phyloP scores from a whole-genome alignment of 148 eudicot species.

The Polygonum maritimum region DNA sequence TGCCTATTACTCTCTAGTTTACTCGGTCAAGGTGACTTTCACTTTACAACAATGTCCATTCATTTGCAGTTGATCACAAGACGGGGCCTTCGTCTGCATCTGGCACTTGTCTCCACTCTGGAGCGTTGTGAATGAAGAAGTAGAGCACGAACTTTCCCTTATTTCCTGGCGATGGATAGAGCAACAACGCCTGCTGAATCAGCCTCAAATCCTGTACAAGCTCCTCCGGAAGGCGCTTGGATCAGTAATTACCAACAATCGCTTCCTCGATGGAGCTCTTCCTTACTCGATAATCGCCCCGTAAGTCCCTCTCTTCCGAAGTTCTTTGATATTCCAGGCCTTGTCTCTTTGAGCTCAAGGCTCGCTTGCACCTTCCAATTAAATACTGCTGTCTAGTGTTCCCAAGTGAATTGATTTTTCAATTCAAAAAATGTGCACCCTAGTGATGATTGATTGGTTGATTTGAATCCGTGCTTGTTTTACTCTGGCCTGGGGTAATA shows the following conservation, averaged over 20 bases:
- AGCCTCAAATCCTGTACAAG: constrained; percentile 16
- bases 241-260: constrained; percentile 32
- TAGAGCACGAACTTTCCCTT: neutral
- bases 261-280: constrained; percentile 65
- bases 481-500: neutral
- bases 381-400: neutral
- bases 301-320: constrained; percentile 17
- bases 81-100: neutral
- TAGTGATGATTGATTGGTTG: neutral
- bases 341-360: neutral
- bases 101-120: constrained; percentile 1
- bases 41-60: neutral
- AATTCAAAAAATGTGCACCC: neutral
- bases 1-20: no score
- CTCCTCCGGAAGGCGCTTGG: constrained; percentile 63
- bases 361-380: neutral
- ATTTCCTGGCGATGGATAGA: constrained; percentile 26
- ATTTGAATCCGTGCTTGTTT: neutral
- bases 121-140: neutral
- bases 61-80: neutral
- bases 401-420: neutral
- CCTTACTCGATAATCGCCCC: constrained; percentile 31
- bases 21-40: neutral
- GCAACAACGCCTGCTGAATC: constrained; percentile 58
- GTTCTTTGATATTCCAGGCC: neutral